phyloP scores from a whole-genome alignment of 345 rosid species.

The Salix viminalis region DNA sequence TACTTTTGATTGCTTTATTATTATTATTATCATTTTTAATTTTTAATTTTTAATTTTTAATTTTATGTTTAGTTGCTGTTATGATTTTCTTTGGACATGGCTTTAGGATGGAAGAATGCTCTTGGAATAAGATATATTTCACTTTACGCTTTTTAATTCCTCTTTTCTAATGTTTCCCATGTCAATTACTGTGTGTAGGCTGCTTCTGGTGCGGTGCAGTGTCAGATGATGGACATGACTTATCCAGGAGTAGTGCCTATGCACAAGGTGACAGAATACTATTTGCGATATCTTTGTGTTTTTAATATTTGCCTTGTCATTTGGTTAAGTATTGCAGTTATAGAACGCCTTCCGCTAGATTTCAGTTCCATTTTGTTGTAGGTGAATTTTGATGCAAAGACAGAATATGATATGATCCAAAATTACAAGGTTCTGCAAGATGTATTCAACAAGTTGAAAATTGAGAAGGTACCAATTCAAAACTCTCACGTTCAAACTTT shows the following conservation, averaged over 20 bases:
- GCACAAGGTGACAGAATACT: constrained; percentile 65
- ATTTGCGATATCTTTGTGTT: neutral
- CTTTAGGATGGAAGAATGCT: neutral
- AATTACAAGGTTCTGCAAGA: constrained; percentile 98
- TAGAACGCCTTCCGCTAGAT: neutral
- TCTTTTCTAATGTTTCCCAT: neutral
- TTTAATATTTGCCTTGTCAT: neutral
- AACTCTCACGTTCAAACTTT: neutral
- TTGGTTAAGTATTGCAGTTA: neutral
- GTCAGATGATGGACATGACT: constrained; percentile 95
- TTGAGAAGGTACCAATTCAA: constrained; percentile 61
- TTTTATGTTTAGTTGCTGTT: neutral
- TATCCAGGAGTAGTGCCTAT: constrained; percentile 94
- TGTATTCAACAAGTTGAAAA: constrained; percentile 82
- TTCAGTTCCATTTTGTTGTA: constrained; percentile 14
- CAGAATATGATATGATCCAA: constrained; percentile 96
- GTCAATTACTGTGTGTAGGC: constrained; percentile 42
- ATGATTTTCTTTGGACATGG: neutral
- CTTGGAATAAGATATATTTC: neutral
- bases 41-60: neutral
- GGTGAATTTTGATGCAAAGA: constrained; percentile 94
- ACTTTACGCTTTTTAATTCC: neutral
- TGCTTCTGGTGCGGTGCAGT: constrained; percentile 98
- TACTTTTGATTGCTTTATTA: neutral
- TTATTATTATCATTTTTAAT: too few species aligned